phyloP scores from a whole-genome alignment of 2,329 filamentous ascomycete genomes.

The Cladosporium sp. region DNA sequence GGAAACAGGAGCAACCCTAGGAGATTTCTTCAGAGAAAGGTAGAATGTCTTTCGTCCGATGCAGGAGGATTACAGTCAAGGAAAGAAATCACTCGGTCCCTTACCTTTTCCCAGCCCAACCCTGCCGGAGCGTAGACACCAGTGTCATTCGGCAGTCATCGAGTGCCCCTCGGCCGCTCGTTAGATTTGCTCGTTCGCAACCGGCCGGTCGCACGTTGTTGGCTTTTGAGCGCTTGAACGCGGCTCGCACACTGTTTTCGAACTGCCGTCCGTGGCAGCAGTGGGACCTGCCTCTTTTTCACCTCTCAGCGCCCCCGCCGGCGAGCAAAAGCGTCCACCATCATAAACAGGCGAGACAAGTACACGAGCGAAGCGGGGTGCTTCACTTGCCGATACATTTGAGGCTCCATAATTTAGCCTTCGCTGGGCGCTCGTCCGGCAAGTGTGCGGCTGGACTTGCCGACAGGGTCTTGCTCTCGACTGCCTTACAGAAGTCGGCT shows the following conservation, averaged over 20 bases:
- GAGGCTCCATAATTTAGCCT: neutral
- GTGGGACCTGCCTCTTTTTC: neutral
- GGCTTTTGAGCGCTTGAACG: neutral
- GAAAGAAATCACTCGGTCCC: constrained; percentile 1
- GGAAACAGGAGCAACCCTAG: neutral
- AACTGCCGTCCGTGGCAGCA: constrained; percentile 1
- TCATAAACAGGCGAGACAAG: neutral
- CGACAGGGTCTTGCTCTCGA: neutral
- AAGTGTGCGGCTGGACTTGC: neutral
- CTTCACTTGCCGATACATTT: neutral
- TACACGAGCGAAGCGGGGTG: neutral
- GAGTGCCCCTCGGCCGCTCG: constrained; percentile 1
- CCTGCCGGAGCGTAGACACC: neutral
- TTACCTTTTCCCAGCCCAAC: neutral
- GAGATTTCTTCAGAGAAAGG: neutral
- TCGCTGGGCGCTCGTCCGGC: neutral
- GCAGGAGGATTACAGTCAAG: neutral
- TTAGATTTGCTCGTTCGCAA: constrained; percentile 1
- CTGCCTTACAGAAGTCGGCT: no score
- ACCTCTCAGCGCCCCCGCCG: neutral
- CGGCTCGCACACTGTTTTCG: constrained; percentile 1
- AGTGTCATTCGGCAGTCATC: constrained; percentile 12
- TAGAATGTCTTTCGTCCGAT: neutral
- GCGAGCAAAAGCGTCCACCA: neutral
- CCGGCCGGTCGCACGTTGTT: neutral